Evolutionary conservation across 179 eudicot genomes (phyloP), one percentile per base, ranked within the genome.

Genomic region (Drosera spatulata): DNA sequence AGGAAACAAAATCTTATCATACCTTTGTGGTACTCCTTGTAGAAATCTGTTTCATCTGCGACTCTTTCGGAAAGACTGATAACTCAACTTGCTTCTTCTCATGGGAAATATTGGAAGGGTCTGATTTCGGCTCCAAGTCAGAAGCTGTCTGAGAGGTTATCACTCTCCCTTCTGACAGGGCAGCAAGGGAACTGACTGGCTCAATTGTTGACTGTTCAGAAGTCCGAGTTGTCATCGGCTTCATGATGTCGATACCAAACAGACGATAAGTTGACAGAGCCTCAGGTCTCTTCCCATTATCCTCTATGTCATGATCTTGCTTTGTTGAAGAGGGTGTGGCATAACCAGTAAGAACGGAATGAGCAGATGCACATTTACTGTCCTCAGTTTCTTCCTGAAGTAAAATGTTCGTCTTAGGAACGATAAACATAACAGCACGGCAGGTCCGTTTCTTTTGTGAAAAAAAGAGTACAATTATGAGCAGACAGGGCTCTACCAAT

Each of bases 11-110:
- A 5, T 41, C 11, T 62, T 7, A 14, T 41, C 39, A 39, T 72
- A 89, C 96, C 97, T 93, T 89, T 33, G 85, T 88, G 51, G 96
- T 78, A 63, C 82, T 85, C 63, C 97, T 78, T 46, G 84, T 69
- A 40, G 84, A 73, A 70, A 69, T 61, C 58, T 69, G 79, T 61
- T 79, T 86, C 75, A 72, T 76, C 65, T 69, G 80, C 3, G 52
- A 53, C 59, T 82, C 88, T 48, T 61, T 71, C 2, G 70, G 64
- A 39, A 70, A 66, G 10, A 41, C 64, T 58, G 61, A 65, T 59
- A 68, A 70, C 22, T 64, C 73, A 41, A 69, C 79, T 56, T 67
- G 79, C 46, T 69, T 72, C 65, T 68, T 80, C 53, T 78, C 88
- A 47, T 65, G 69, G 3, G 74, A 66, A 52, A 50, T 46, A 74